Percentiles rank a stretch among this genome's conserved stretches.
These are phyloP conservation scores for Wickerhamiella parazyma DNA, from an alignment of 805 yeast species.

Conservation along the genomic window DNA sequence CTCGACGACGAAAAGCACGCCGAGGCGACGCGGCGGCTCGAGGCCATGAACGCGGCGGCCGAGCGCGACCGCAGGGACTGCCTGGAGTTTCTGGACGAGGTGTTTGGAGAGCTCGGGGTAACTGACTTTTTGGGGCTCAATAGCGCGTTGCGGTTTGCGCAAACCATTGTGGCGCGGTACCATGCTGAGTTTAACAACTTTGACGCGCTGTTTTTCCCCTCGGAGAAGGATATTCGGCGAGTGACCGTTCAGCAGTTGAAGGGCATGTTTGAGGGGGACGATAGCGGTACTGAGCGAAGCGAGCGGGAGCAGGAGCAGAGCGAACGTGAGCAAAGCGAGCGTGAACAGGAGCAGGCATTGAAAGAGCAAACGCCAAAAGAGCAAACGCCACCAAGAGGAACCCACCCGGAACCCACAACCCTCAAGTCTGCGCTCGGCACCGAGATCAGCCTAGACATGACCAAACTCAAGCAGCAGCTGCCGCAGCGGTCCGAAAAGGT, in stretches of 20 bases:
- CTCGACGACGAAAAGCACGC: slow-evolving; percentile 58
- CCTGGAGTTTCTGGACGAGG: slow-evolving; percentile 32
- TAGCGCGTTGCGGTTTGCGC: slow-evolving; percentile 52
- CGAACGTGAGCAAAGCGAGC: neutral
- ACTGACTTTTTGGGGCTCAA: slow-evolving; percentile 62
- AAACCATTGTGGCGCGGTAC: slow-evolving; percentile 77
- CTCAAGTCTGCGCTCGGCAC: slow-evolving; percentile 16
- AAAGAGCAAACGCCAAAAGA: no score
- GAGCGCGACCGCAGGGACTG: slow-evolving; percentile 38
- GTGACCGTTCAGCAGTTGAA: slow-evolving; percentile 80
- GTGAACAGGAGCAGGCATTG: no score
- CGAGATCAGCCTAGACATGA: slow-evolving; percentile 14
- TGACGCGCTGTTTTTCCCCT: slow-evolving; percentile 66
- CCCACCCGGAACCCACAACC: no score
- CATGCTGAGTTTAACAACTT: slow-evolving; percentile 70
- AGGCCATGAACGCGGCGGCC: slow-evolving; percentile 41
- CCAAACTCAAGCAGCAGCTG: slow-evolving; percentile 38
- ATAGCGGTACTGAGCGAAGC: neutral
- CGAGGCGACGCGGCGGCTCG: slow-evolving; percentile 49
- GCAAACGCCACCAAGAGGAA: no score
- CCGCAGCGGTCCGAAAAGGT: slow-evolving; percentile 19
- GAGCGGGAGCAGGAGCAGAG: neutral
- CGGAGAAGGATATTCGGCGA: slow-evolving; percentile 83
- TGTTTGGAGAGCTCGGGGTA: slow-evolving; percentile 43
- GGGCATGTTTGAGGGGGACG: slow-evolving; percentile 34